Evolutionary conservation across 805 yeast genomes (phyloP).

Genomic region (Hanseniaspora occidentalis): DNA sequence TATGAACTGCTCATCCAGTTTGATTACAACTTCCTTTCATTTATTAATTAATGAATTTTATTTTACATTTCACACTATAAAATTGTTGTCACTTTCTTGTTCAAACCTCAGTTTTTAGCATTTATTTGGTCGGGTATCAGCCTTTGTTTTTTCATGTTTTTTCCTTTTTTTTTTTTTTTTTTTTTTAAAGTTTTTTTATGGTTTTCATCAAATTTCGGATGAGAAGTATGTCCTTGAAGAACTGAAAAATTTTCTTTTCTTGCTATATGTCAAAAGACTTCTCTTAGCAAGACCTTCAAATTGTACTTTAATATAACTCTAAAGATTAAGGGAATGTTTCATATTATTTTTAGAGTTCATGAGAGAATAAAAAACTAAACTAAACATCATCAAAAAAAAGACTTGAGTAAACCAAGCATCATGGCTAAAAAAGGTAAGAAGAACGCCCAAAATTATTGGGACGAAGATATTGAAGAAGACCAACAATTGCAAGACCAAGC

Average conservation of each 20-base stretch:
- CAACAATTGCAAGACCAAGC: slow-evolving; percentile 26
- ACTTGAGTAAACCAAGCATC: background rate
- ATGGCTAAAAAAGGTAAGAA: slow-evolving; percentile 49
- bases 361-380: background rate
- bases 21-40: too few relatives aligned
- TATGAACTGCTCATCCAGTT: too few relatives aligned
- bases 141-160: background rate
- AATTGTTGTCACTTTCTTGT: too few relatives aligned
- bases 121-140: too few relatives aligned
- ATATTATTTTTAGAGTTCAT: too few relatives aligned
- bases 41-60: too few relatives aligned
- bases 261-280: too few relatives aligned
- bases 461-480: slow-evolving; percentile 51
- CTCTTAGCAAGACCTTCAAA: too few relatives aligned
- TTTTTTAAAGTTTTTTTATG: background rate
- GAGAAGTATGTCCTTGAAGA: background rate
- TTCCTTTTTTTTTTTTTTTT: background rate
- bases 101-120: too few relatives aligned
- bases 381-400: background rate
- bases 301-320: too few relatives aligned
- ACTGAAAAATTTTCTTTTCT: background rate
- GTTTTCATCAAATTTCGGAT: background rate
- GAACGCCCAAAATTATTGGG: slow-evolving; percentile 70
- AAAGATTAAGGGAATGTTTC: too few relatives aligned
- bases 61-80: too few relatives aligned